These are phyloP conservation scores for Stemphylium beticola DNA, from an alignment of 2,329 filamentous ascomycete species.

Conservation along the genomic window DNA sequence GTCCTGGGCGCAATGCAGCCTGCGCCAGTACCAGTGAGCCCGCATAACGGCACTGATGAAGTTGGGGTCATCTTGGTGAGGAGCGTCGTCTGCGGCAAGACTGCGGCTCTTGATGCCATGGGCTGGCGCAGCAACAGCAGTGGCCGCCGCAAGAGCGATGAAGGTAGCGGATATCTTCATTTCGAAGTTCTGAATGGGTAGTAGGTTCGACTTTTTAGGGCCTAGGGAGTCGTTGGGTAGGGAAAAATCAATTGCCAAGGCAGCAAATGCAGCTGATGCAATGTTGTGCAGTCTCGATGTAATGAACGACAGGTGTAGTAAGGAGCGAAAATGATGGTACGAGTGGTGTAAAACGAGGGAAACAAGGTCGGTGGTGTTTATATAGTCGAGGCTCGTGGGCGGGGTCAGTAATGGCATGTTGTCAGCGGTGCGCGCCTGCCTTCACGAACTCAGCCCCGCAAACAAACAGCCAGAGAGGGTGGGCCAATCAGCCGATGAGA, in stretches of 20 bases:
- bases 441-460: slow-evolving; percentile 17
- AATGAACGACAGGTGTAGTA: slow-evolving; percentile 13
- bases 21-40: slow-evolving; percentile 47
- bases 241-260: slow-evolving; percentile 13
- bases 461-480: slow-evolving; percentile 14
- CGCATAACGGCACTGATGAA: slow-evolving; percentile 44
- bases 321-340: slow-evolving; percentile 7
- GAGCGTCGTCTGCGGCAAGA: slow-evolving; percentile 28
- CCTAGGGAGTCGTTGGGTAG: slow-evolving; percentile 4
- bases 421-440: slow-evolving; percentile 13
- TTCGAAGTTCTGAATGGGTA: slow-evolving; percentile 3
- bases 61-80: slow-evolving; percentile 34
- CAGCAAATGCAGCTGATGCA: slow-evolving; percentile 22
- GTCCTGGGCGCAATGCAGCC: slow-evolving; percentile 45
- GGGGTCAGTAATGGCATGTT: slow-evolving; percentile 14
- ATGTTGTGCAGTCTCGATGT: slow-evolving; percentile 15
- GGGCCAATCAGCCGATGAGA: slow-evolving; percentile 1
- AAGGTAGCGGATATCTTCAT: slow-evolving; percentile 38
- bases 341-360: slow-evolving; percentile 6
- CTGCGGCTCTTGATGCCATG: slow-evolving; percentile 20
- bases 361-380: slow-evolving; percentile 8
- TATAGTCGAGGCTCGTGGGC: slow-evolving; percentile 15
- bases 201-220: slow-evolving; percentile 1
- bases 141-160: slow-evolving; percentile 28
- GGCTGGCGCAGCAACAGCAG: slow-evolving; percentile 31